Conservation (phyloP, 306 rosid species). For the Albizia julibrissin region DNA sequence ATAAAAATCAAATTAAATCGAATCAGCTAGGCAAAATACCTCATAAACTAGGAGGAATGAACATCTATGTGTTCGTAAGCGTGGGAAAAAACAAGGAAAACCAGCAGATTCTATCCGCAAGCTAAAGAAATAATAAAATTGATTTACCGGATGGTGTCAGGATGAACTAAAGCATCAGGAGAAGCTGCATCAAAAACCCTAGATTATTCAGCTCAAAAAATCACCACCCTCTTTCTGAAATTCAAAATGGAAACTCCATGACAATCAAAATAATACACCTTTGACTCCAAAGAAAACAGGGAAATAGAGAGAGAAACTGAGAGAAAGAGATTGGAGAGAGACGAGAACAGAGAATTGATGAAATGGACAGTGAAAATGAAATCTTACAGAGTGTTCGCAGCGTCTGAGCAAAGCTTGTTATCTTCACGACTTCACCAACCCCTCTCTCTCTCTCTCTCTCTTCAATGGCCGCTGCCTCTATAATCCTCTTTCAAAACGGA, state of each 20-base stretch:
- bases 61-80: background rate
- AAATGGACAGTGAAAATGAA: slow-evolving; percentile 7
- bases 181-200: slow-evolving; percentile 44
- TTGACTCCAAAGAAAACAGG: background rate
- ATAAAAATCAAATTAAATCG: slow-evolving; percentile 9
- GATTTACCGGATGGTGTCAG: slow-evolving; percentile 51
- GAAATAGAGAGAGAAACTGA: background rate
- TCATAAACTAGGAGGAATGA: background rate
- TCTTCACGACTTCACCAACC: background rate
- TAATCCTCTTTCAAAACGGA: slow-evolving; percentile 49
- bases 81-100: background rate
- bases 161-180: slow-evolving; percentile 32
- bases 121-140: background rate
- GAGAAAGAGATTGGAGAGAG: background rate
- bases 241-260: slow-evolving; percentile 26
- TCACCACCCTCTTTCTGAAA: slow-evolving; percentile 30
- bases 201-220: slow-evolving; percentile 28
- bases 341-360: background rate
- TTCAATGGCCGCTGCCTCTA: slow-evolving; percentile 53
- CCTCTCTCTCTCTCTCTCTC: slow-evolving; percentile 24
- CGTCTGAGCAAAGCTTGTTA: slow-evolving; percentile 31
- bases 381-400: slow-evolving; percentile 4
- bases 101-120: background rate
- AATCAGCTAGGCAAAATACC: slow-evolving; percentile 5
- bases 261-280: background rate